Base-by-base conservation (phyloP, 2,329 filamentous ascomycete genomes). In the Massarina eburnea region DNA sequence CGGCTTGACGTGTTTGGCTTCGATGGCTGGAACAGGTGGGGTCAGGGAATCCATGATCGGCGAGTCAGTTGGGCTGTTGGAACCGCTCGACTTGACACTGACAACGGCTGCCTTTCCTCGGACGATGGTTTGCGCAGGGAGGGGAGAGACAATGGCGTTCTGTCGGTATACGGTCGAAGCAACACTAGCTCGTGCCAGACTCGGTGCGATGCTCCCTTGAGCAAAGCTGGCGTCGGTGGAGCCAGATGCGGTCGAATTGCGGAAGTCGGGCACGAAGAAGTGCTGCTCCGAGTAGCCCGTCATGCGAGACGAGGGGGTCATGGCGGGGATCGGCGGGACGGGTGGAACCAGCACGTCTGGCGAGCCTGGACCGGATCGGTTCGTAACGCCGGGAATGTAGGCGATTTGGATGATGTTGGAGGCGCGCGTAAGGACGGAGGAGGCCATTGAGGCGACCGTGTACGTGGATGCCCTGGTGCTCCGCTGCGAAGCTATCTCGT, bases 371-470 rank as follows among this genome's bases (percentile, higher is more conserved):
- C 86, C 85, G 10, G 91, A 91, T 57, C 92, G 83, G 73, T 96
- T 96, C 49, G 90, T 96, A 61, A 97, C 91, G 49, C 94, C 94
- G 12, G 94, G 94, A 56, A 99, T 97, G 71, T 97, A 99, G 45
- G 94, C 94, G 72, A 99, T 99, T 73, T 97, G 94, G 62, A 99
- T 99, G 67, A 99, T 92, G 76, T 99, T 99, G 63, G 94, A 97
- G 39, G 94, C 94, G 51, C 94, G 85, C 15, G 94, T 97, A 49
- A 96, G 81, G 48, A 97, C 91, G 20, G 92, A 97, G 8, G 91
- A 96, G 14, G 94, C 94, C 66, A 99, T 90, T 10, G 92, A 97
- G 62, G 87, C 82, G 43, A 92, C 86, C n/a, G 89, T 89, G 67
- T 94, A 84, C 35, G 89, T 88, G 9, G 91, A 94, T 44, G 87